phyloP scores from a whole-genome alignment of 164 flowering plant genomes.

The Warburgia ugandensis region DNA sequence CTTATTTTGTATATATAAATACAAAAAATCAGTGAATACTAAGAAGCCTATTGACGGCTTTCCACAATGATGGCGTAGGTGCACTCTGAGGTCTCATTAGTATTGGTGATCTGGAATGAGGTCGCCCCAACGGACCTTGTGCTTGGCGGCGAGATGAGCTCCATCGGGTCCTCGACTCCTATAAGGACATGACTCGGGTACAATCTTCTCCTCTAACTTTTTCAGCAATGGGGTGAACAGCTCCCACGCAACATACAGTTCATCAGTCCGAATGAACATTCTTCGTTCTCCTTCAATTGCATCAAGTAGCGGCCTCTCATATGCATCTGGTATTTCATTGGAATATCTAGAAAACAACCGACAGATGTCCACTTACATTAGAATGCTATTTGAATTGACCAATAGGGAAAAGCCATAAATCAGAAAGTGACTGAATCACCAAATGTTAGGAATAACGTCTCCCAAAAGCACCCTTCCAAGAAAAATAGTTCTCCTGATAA shows the following conservation, averaged over 20 bases:
- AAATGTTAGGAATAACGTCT: too few relatives aligned
- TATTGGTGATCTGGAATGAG: constrained; percentile 32
- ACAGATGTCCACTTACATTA: too few relatives aligned
- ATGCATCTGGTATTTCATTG: constrained; percentile 91
- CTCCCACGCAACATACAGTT: constrained; percentile 89
- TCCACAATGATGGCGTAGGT: too few relatives aligned
- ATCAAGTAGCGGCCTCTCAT: constrained; percentile 89
- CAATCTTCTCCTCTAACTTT: constrained; percentile 69
- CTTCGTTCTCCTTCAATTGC: constrained; percentile 90
- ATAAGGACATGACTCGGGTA: constrained; percentile 83
- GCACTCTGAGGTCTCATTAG: too few relatives aligned
- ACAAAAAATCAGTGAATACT: too few relatives aligned
- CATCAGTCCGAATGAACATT: constrained; percentile 84
- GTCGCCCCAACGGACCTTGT: constrained; percentile 91
- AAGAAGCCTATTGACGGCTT: too few relatives aligned
- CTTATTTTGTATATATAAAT: too few relatives aligned
- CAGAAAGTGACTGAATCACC: too few relatives aligned
- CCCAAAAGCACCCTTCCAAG: too few relatives aligned
- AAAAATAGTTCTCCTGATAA: too few relatives aligned
- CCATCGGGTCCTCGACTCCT: constrained; percentile 96
- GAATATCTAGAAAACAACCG: constrained; percentile 41
- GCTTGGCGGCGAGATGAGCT: constrained; percentile 85
- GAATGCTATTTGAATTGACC: too few relatives aligned
- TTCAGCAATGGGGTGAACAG: constrained; percentile 78
- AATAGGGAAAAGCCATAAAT: too few relatives aligned